These are phyloP conservation scores for Solanum hybrid DNA, from an alignment of 305 asterid genomes.

Conservation along the genomic window DNA sequence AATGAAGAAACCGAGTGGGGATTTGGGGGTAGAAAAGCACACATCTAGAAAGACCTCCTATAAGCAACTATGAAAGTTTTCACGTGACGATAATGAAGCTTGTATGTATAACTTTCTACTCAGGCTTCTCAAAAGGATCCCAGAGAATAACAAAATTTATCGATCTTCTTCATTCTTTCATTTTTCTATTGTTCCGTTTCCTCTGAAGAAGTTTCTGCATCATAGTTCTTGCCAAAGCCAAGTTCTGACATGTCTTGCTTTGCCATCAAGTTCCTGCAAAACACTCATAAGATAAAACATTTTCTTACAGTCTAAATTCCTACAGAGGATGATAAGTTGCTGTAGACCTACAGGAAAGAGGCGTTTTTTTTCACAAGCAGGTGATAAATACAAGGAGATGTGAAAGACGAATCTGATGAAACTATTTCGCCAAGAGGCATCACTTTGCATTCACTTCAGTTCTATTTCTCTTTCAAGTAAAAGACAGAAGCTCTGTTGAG, in stretches of 20 bases:
- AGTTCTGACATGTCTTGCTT: conserved; percentile 90
- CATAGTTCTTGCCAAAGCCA: conserved; percentile 46
- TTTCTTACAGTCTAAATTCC: not conserved
- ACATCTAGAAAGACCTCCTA: not conserved
- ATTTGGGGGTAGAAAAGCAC: not conserved
- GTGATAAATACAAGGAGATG: not conserved
- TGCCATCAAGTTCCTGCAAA: conserved; percentile 94
- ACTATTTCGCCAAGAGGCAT: not conserved
- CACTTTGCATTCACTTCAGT: not conserved
- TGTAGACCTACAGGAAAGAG: not conserved
- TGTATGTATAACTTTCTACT: not conserved
- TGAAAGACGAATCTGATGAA: not conserved
- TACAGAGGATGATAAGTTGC: not conserved
- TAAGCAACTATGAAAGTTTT: not conserved
- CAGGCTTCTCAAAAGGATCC: not conserved
- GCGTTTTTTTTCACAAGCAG: not conserved
- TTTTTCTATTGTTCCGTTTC: not conserved
- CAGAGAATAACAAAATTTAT: not conserved
- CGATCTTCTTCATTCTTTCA: not conserved
- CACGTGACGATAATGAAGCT: not conserved
- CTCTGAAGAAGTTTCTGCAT: not conserved
- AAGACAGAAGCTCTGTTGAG: not conserved
- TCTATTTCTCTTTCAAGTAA: not conserved
- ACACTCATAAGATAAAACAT: not conserved
- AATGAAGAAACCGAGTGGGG: not conserved